Evolutionary conservation across 2,329 filamentous ascomycete species (phyloP).

Genomic region (Zymoseptoria crescenta): DNA sequence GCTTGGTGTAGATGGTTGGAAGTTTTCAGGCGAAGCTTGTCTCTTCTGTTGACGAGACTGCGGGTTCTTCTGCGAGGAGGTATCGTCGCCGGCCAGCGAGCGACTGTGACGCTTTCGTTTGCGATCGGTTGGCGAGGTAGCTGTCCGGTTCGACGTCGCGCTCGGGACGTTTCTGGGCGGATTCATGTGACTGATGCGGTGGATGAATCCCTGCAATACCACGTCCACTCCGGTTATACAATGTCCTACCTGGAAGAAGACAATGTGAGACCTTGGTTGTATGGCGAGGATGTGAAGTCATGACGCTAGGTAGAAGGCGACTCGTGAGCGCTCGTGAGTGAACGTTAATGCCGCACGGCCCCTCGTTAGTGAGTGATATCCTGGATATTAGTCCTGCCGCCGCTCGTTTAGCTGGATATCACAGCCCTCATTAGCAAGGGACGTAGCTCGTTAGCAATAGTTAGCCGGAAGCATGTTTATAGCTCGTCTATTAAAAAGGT

Average conservation of each 20-base stretch:
- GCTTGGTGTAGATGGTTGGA: slow-evolving; percentile 22
- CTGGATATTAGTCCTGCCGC: no score
- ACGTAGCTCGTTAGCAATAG: no score
- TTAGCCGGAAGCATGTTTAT: no score
- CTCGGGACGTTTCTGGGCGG: slow-evolving; percentile 10
- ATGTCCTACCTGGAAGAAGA: neutral
- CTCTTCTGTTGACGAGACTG: slow-evolving; percentile 26
- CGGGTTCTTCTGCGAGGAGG: slow-evolving; percentile 36
- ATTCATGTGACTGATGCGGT: slow-evolving; percentile 19
- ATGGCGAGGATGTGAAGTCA: neutral
- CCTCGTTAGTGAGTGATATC: no score
- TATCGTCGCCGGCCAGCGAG: slow-evolving; percentile 2
- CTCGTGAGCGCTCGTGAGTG: no score
- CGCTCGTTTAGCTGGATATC: no score
- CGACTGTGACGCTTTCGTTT: slow-evolving; percentile 16
- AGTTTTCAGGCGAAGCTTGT: slow-evolving; percentile 17
- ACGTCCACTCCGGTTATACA: neutral
- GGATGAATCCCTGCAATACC: neutral
- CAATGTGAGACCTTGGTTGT: neutral
- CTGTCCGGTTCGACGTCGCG: slow-evolving; percentile 10
- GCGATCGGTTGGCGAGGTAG: slow-evolving; percentile 13
- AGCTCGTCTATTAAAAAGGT: no score
- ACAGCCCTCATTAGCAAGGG: no score
- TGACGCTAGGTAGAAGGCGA: neutral
- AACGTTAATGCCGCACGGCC: no score